Base-by-base conservation (phyloP, 257 asterid species). In the Solanum bukasovii region DNA sequence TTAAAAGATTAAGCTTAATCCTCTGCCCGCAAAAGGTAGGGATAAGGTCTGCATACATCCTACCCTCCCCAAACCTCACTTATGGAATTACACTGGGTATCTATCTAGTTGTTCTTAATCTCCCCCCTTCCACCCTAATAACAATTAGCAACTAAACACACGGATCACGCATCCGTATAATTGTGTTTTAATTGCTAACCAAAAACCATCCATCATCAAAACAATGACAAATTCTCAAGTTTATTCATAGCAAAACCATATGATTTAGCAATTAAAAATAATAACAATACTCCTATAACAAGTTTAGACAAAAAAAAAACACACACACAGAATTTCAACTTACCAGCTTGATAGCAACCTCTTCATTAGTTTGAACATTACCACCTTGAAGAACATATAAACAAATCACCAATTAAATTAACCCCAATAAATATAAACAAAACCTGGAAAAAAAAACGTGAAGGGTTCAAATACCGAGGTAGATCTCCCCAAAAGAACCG, bases 401-500 rank as follows among this genome's bases (percentile, higher is more conserved):
- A 23, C 20, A 77, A 49, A 82, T 49, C 21, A 49, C 44, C 44
- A 81, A 81, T 31, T 18, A 49, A 81, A 44, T 29, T 9, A 81
- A 81, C 68, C 25, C 40, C 13, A 49, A 29, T 14, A 5, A 33
- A 11, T 63, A n/a, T 9, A 46, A 27, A 9, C 0, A 2, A 49
- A 49, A 31, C 31, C 20, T 29, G 10, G 29, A 82, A 9, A 44
- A 52, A 52, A 18, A 37, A 21, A 21, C 31, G 11, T 21, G 20
- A 74, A 37, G 6, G 83, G 16, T 49, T 82, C 27, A 49, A 18
- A 29, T 82, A 82, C 70, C 86, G 79, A 91, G 84, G 86, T 94
- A 91, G 91, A 94, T 94, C 92, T 94, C 95, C 68, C 95, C 96
- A 87, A 94, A 94, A 25, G 96, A 94, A 84, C 96, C 96, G 72